These are phyloP conservation scores for Hyparrhenia diplandra DNA, from an alignment of 176 grass and related monocot species.

Conservation along the genomic window DNA sequence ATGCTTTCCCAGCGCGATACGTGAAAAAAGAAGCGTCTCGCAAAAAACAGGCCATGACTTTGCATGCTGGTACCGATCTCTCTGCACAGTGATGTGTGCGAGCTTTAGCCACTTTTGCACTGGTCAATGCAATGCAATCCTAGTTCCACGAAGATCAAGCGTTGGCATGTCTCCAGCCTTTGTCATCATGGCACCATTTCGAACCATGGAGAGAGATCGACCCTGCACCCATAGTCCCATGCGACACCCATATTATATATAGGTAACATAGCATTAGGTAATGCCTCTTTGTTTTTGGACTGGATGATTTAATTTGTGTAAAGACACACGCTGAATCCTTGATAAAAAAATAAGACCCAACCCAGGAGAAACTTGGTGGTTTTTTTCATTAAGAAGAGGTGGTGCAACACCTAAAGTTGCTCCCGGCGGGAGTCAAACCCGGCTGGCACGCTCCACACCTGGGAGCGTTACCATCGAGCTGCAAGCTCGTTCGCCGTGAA, in stretches of 20 bases:
- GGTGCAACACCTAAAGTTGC: no score
- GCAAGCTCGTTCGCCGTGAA: no score
- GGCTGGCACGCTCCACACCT: no score
- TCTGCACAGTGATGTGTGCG: neutral
- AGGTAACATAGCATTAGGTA: neutral
- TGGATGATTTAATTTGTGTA: no score
- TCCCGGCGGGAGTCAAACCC: no score
- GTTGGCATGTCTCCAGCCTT: conserved; percentile 3
- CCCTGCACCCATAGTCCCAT: neutral
- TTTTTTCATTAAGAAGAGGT: no score
- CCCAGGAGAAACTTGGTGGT: no score
- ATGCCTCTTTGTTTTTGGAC: neutral
- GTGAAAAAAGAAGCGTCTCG: conserved; percentile 34
- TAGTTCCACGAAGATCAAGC: conserved; percentile 19
- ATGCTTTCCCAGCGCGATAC: neutral
- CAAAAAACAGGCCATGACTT: neutral
- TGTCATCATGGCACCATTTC: conserved; percentile 29
- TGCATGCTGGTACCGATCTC: no score
- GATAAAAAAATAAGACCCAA: no score
- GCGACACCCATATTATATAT: no score
- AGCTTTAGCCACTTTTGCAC: conserved; percentile 41
- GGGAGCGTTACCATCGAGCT: no score
- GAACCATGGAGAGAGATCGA: neutral
- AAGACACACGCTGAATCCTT: no score
- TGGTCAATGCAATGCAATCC: conserved; percentile 32